Base-by-base conservation (phyloP, 73 alveolate species). In the Loxodes magnus region DNA sequence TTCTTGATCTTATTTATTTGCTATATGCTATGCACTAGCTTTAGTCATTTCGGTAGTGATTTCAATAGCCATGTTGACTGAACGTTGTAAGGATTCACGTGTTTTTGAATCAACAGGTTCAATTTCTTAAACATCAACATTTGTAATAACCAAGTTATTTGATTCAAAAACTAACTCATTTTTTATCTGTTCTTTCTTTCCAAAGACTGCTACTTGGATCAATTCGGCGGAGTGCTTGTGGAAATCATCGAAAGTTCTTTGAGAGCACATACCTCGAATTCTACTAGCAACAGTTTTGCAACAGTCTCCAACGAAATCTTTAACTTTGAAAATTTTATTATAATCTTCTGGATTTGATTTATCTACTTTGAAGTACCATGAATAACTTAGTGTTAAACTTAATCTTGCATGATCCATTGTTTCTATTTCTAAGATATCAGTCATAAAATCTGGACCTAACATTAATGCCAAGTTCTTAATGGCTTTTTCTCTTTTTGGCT, bases 361-460 rank as follows among this genome's bases (percentile, higher is more conserved):
- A 60, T 73, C 66, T 1, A 71, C 69, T 46, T 62, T 50, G 51
- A 75, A 80, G 36, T 52, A 36, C 94, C 94, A 80, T 48, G 65
- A 74, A 41, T 80, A 80, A 27, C 79, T 34, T 14, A 80, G 67
- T 21, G 79, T 67, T 33, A 80, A 26, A 34, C 22, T 46, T 20
- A 80, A 51, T 52, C 74, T 80, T 1, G 94, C 94, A 77, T 80
- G 94, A 37, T 80, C 94, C 29, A 74, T 43, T 5, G 94, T 80
- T 55, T 80, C 94, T n/a, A 80, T 83, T 43, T 43, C 54, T 28
- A 80, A 53, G 24, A 55, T 12, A 35, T 80, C 94, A 17, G 75
- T 64, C 87, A 80, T 65, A 39, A 68, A 64, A 23, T 57, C 83
- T 2, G 94, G 94, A 16, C 94, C 94, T 16, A 80, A 50, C 58